Evolutionary conservation across 2,329 filamentous ascomycete genomes (phyloP).

Genomic region (Neonectria hederae): DNA sequence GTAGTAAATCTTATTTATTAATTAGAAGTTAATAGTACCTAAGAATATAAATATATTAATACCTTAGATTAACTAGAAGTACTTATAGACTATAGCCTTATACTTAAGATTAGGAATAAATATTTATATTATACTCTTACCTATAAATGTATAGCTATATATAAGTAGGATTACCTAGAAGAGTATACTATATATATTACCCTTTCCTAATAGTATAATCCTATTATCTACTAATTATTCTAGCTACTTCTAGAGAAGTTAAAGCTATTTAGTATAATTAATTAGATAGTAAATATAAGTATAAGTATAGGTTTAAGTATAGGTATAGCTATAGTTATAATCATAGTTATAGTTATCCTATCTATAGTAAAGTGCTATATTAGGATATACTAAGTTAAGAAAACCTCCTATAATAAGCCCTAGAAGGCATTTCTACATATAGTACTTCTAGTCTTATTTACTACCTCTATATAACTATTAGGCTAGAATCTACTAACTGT

Average conservation of each 20-base stretch:
- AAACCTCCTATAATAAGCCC: slow-evolving; percentile 20
- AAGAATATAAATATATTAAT: slow-evolving; percentile 48
- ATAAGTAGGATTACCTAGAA: slow-evolving; percentile 53
- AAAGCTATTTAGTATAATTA: slow-evolving; percentile 39
- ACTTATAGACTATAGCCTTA: slow-evolving; percentile 49
- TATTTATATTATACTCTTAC: slow-evolving; percentile 50
- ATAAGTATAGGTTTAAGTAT: background rate
- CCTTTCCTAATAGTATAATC: slow-evolving; percentile 37
- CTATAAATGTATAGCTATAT: slow-evolving; percentile 55
- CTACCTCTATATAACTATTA: background rate
- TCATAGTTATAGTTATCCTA: background rate
- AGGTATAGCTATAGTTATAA: no score
- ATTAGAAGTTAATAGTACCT: slow-evolving; percentile 46
- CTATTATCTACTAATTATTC: slow-evolving; percentile 43
- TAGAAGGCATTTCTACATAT: background rate
- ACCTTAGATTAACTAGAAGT: slow-evolving; percentile 48
- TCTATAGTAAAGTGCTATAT: slow-evolving; percentile 43
- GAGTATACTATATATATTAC: slow-evolving; percentile 49
- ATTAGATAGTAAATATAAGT: slow-evolving; percentile 41
- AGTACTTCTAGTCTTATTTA: background rate
- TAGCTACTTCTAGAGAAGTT: slow-evolving; percentile 46
- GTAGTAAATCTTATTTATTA: slow-evolving; percentile 46
- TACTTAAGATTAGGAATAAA: slow-evolving; percentile 40
- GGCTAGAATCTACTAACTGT: background rate
- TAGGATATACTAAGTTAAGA: slow-evolving; percentile 19